Conservation (phyloP, 2,329 filamentous ascomycete genomes). For the Cercospora canescens region DNA sequence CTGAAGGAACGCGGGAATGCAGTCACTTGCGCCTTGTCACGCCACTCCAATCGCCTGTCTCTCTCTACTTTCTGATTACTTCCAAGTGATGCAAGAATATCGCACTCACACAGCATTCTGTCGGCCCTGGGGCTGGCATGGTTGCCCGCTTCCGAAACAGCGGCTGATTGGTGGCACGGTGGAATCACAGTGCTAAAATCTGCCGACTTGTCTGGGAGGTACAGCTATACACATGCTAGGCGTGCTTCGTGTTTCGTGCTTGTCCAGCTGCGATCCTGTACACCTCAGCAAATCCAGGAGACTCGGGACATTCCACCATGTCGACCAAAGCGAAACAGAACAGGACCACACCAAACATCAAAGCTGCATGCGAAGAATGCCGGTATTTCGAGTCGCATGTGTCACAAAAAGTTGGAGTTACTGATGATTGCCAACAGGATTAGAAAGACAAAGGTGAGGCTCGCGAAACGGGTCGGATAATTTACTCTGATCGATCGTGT, state of each 20-base stretch:
- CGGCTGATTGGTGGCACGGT: neutral
- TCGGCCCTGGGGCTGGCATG: neutral
- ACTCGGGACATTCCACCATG: neutral
- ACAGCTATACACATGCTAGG: neutral
- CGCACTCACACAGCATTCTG: neutral
- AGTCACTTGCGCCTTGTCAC: neutral
- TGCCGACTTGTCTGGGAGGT: neutral
- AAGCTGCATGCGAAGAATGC: conserved; percentile 12
- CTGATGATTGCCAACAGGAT: neutral
- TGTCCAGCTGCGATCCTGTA: neutral
- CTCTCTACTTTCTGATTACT: neutral
- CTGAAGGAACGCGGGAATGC: neutral
- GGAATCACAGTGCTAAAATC: neutral
- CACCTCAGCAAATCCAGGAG: neutral
- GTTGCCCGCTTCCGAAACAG: neutral
- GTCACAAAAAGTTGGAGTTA: neutral
- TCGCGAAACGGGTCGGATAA: neutral
- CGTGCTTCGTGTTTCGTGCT: too few relatives aligned
- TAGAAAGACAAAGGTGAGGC: conserved; percentile 2
- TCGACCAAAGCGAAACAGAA: neutral
- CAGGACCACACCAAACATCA: conserved; percentile 4
- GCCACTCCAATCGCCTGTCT: neutral
- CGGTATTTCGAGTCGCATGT: neutral
- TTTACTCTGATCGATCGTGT: neutral
- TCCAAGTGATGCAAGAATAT: conserved; percentile 3